Base-by-base conservation (phyloP, 371 early-diverging fungal genomes). In the Blyttiomyces sp. region DNA sequence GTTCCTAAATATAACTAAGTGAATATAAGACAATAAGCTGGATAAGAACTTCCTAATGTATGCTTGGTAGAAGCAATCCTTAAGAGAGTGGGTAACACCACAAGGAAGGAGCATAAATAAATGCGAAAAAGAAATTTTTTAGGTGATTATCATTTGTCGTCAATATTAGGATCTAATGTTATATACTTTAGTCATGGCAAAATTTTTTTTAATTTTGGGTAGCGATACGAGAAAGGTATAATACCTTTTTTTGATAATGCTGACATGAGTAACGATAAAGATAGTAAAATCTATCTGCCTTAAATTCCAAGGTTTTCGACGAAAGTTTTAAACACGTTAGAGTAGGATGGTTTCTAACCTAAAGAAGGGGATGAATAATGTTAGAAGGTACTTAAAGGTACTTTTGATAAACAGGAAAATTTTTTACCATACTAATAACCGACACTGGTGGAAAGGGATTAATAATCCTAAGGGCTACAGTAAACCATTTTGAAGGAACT, bases 211-310 rank as follows among this genome's bases (percentile, higher is more conserved):
- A n/a, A 31, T 17, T 51, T 28, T 28, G 19, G 51, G 51, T 51
- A 51, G 51, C 51, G 33, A 51, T 51, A 51, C 51, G 51, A 26
- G 51, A 26, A 32, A 21, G n/a, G n/a, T n/a, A 51, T 31, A 51
- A 17, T 31, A 9, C 9, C 34, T 32, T 32, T 26, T 34, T 26
- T 51, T 30, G 83, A 79, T 58, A 83, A 83, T 80, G 81, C 83
- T 83, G 81, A 83, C 81, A 82, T 83, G 83, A 81, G 81, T 81
- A 81, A 76, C 81, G 65, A 71, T 68, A 79, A 81, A 68, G 69
- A 74, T 64, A 70, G 74, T 48, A 51, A 48, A 71, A 75, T 57
- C 60, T 44, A 65, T 61, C 52, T 59, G 66, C 65, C 72, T 75
- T 61, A 55, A 76, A 79, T 67, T 67, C 67, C 36, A 64, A 79